Base-by-base conservation (phyloP, 2,329 filamentous ascomycete genomes). In the Penicillium thymicola region DNA sequence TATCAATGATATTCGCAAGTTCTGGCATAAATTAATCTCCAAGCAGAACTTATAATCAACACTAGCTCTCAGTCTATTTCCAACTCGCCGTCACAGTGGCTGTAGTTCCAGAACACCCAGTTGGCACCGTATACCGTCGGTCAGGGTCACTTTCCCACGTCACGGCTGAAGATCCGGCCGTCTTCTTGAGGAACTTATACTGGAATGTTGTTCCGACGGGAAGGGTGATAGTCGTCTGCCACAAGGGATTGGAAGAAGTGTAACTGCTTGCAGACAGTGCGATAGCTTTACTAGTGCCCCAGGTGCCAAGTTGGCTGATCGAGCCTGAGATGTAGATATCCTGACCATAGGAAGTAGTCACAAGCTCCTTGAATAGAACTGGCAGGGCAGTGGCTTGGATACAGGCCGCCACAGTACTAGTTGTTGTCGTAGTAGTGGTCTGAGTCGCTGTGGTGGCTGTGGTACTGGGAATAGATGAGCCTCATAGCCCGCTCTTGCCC, bases 101-200 rank as follows among this genome's bases (percentile, higher is more conserved):
- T 5, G 66, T 67, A 5, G 65, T 67, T 7, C 70, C 65, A 23
- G 58, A 56, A 60, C 77, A 77, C 28, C 67, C 71, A 34, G 59
- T 67, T 1, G 75, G 71, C 18, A 80, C 75, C 0, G 71, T 76
- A 57, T 73, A 79, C 27, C 55, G 65, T 28, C 75, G 70, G 58
- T 80, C 78, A 5, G 76, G 73, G 61, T 87, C 87, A 47, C 75
- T 77, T 75, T 91, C 88, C 87, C 88, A 90, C 2, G 73, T 78
- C 5, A 59, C 45, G 5, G 43, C 34, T 9, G 88, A 72, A 0
- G 74, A 75, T 0, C 85, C 83, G 63, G 82, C 79, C 1, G 72
- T 66, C 56, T 78, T 79, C 48, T 83, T 81, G 64, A 90, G 81
- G 67, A 84, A 91, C 76, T 90, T 90, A 71, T 89, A 90, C 74